Evolutionary conservation across 257 asterid genomes (phyloP).

Genomic region (Solanum arcanum): DNA sequence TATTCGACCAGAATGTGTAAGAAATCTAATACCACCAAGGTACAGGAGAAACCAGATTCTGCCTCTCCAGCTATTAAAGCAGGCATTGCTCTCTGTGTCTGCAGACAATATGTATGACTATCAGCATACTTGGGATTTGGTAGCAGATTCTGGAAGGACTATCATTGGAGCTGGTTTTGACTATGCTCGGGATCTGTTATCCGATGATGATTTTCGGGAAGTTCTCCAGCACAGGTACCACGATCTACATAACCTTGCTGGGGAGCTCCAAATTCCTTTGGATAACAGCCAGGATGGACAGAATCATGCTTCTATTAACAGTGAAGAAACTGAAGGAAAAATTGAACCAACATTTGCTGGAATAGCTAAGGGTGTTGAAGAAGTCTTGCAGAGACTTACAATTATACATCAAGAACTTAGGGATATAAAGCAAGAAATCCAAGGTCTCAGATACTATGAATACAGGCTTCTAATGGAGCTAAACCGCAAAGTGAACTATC

Average conservation of each 20-base stretch:
- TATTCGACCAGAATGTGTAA: constrained; percentile 66
- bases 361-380: constrained; percentile 81
- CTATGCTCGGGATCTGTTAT: constrained; percentile 65
- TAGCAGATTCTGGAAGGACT: constrained; percentile 43
- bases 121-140: constrained; percentile 79
- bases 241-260: constrained; percentile 73
- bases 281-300: constrained; percentile 24
- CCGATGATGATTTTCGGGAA: constrained; percentile 85
- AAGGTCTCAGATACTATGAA: constrained; percentile 79
- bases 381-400: constrained; percentile 62
- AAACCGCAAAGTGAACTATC: constrained; percentile 63
- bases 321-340: constrained; percentile 31
- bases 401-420: constrained; percentile 81
- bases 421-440: constrained; percentile 77
- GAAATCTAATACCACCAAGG: constrained; percentile 55
- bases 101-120: constrained; percentile 78
- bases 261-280: constrained; percentile 65
- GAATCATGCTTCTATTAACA: constrained; percentile 1
- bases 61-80: constrained; percentile 44
- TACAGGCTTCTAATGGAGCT: constrained; percentile 58
- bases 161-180: constrained; percentile 51
- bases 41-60: constrained; percentile 46
- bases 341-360: constrained; percentile 69
- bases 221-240: constrained; percentile 70
- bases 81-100: constrained; percentile 66